Evolutionary conservation across 257 asterid species (phyloP).

Genomic region (Echium plantagineum): DNA sequence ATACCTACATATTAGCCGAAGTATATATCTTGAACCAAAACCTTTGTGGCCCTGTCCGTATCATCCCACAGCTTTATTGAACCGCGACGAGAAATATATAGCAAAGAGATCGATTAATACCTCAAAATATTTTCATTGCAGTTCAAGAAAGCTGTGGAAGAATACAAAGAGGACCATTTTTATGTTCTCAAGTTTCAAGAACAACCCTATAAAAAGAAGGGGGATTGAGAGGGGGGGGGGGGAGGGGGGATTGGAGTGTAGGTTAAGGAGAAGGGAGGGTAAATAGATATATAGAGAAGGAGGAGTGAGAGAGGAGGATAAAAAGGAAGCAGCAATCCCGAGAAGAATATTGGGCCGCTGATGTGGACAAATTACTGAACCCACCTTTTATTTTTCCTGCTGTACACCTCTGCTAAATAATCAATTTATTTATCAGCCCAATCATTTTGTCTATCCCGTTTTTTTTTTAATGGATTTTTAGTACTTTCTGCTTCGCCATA

Average conservation of each 20-base stretch:
- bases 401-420: not conserved
- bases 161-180: conserved; percentile 46
- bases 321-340: not conserved
- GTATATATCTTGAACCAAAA: no score
- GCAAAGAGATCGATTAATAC: not conserved
- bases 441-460: no score
- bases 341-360: not conserved
- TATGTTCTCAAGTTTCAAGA: no score
- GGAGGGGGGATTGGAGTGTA: not conserved
- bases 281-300: not conserved
- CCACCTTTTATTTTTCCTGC: not conserved
- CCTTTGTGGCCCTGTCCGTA: conserved; percentile 24
- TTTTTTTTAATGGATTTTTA: no score
- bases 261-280: not conserved
- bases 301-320: no score
- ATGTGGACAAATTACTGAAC: not conserved
- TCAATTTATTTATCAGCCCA: no score
- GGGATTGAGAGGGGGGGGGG: no score
- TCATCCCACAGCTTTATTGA: conserved; percentile 96
- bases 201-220: no score
- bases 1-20: no score
- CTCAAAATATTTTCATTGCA: conserved; percentile 16
- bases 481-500: no score
- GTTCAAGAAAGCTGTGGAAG: conserved; percentile 99
- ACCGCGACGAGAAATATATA: conserved; percentile 30